phyloP scores from a whole-genome alignment of 495 filamentous ascomycete genomes.

The Podospora bellae-mahoneyi region DNA sequence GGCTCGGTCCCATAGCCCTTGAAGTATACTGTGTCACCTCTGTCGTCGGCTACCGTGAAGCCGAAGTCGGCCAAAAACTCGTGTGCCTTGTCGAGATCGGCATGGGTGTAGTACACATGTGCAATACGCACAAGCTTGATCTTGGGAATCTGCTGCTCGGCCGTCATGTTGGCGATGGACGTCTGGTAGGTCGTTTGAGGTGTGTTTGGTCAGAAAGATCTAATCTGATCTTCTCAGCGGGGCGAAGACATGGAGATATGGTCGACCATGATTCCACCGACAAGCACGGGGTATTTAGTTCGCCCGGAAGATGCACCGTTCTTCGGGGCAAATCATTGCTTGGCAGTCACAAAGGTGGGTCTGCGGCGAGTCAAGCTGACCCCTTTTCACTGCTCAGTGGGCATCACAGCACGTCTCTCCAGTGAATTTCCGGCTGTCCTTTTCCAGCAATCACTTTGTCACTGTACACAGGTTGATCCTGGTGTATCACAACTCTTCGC shows the following conservation, averaged over 20 bases:
- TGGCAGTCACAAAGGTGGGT: not conserved
- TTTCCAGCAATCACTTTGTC: not conserved
- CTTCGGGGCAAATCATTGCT: not conserved
- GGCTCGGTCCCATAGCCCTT: slow-evolving; percentile 55
- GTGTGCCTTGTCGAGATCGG: slow-evolving; percentile 40
- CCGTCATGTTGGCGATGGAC: not conserved
- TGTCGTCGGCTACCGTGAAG: slow-evolving; percentile 40
- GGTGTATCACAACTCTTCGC: too few species aligned
- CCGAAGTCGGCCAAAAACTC: slow-evolving; percentile 54
- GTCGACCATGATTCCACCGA: not conserved
- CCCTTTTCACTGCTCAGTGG: not conserved
- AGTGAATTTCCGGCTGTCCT: not conserved
- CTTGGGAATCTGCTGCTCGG: slow-evolving; percentile 25
- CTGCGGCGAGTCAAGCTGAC: not conserved
- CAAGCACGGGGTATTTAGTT: too few species aligned
- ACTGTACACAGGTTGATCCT: too few species aligned
- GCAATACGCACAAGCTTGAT: slow-evolving; percentile 49
- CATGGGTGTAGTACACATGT: slow-evolving; percentile 53
- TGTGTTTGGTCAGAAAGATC: not conserved
- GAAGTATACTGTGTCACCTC: slow-evolving; percentile 48
- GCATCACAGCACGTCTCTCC: not conserved
- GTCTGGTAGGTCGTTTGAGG: not conserved
- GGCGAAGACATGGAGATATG: not conserved
- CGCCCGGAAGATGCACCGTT: too few species aligned
- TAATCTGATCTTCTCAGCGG: not conserved